Evolutionary conservation across 2,329 filamentous ascomycete species (phyloP).

Genomic region (Penicillium hesseltinei): DNA sequence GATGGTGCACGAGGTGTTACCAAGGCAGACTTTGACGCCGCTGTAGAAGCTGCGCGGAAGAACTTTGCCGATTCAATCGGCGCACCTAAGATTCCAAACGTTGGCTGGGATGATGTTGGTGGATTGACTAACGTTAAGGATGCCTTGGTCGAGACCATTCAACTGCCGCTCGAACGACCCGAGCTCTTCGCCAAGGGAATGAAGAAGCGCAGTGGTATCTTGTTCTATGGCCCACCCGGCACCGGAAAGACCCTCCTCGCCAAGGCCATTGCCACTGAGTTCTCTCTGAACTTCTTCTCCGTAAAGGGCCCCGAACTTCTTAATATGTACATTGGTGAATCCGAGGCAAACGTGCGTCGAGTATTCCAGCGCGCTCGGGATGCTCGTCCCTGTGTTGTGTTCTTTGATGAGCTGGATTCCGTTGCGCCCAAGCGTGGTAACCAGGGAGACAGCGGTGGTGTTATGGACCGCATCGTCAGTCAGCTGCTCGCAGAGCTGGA

Average conservation of each 20-base stretch:
- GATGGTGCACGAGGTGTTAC: slow-evolving; percentile 74
- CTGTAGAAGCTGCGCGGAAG: slow-evolving; percentile 91
- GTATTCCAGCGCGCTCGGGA: slow-evolving; percentile 99
- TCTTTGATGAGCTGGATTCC: slow-evolving; percentile 96
- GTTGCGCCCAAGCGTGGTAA: slow-evolving; percentile 96
- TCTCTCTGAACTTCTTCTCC: slow-evolving; percentile 98
- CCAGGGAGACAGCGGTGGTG: slow-evolving; percentile 93
- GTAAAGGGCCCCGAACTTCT: slow-evolving; percentile 97
- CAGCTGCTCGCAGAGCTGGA: slow-evolving; percentile 93
- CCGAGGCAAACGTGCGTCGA: slow-evolving; percentile 97
- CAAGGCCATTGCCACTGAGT: slow-evolving; percentile 98
- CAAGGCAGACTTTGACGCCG: slow-evolving; percentile 82
- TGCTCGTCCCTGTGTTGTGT: slow-evolving; percentile 95
- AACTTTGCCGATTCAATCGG: slow-evolving; percentile 98
- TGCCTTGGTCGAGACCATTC: slow-evolving; percentile 94
- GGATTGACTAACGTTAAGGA: slow-evolving; percentile 93
- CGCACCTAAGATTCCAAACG: slow-evolving; percentile 95
- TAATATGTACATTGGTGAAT: slow-evolving; percentile 99
- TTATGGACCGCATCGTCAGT: slow-evolving; percentile 97
- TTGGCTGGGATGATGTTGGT: slow-evolving; percentile 94
- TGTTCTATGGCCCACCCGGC: slow-evolving; percentile 98
- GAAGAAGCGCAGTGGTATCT: slow-evolving; percentile 97
- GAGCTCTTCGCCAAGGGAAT: slow-evolving; percentile 96
- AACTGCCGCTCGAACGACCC: slow-evolving; percentile 83
- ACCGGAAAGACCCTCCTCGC: slow-evolving; percentile 99